A percentile compares a stretch with the other conserved stretches of the same genome.
phyloP scores from a whole-genome alignment of 352 stramenopile genomes.

The Pythium guiyangense region DNA sequence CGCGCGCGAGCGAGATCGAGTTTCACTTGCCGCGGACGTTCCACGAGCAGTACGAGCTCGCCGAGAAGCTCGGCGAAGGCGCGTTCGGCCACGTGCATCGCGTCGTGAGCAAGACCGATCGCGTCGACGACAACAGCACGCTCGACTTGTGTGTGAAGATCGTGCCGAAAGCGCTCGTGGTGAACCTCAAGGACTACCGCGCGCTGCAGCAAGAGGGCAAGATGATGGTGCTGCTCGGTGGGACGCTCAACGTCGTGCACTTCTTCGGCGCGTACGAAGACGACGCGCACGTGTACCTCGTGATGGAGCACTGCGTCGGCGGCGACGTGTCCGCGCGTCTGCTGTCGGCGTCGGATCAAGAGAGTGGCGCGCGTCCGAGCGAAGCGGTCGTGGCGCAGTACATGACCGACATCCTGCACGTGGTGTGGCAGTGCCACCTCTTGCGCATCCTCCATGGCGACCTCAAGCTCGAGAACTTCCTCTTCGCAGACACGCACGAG shows the following conservation, averaged over 20 bases:
- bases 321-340: slow-evolving; percentile 48
- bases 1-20: slow-evolving; percentile 52
- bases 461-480: slow-evolving; percentile 80
- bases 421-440: slow-evolving; percentile 80
- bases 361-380: not conserved
- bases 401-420: slow-evolving; percentile 76
- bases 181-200: slow-evolving; percentile 53
- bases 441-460: slow-evolving; percentile 69
- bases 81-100: slow-evolving; percentile 65
- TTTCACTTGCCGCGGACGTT: slow-evolving; percentile 62
- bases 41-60: slow-evolving; percentile 40
- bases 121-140: too few species aligned
- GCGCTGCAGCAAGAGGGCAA: slow-evolving; percentile 62
- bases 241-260: slow-evolving; percentile 79
- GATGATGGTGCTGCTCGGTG: slow-evolving; percentile 75
- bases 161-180: slow-evolving; percentile 64
- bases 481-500: slow-evolving; percentile 57
- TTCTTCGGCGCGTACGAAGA: slow-evolving; percentile 83
- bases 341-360: slow-evolving; percentile 1
- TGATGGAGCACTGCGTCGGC: slow-evolving; percentile 80
- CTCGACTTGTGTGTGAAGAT: slow-evolving; percentile 75
- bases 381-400: slow-evolving; percentile 52
- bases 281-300: slow-evolving; percentile 60
- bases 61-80: slow-evolving; percentile 59
- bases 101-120: slow-evolving; percentile 19